Base-by-base conservation (phyloP, 2,329 filamentous ascomycete species). In the Claviceps sp. region DNA sequence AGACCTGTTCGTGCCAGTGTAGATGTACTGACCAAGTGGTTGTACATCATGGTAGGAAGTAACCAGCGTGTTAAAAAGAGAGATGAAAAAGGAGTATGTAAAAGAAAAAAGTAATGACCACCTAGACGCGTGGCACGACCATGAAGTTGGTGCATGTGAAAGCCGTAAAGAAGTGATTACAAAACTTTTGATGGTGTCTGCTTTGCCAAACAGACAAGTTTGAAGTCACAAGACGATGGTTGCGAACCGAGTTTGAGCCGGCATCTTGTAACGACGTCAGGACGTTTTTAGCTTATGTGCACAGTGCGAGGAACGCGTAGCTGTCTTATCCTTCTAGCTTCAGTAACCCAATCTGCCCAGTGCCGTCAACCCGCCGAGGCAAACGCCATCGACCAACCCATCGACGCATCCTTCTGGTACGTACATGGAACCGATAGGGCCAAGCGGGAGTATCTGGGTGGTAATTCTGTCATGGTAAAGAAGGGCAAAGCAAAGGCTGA, bases 401-500 rank as follows among this genome's bases (percentile, higher is more conserved):
- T 46, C 45, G 7, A 37, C 45, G 11, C 48, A 43, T 38, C 20
- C 17, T 17, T 50, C 17, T 37, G 29, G n/a, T 20, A 39, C 34
- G n/a, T 20, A 39, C 34, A 22, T 47, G 43, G 36, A n/a, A 44
- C 14, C 36, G 29, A 50, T 45, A 26, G 7, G 43, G 44, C 36
- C 42, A 36, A 34, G 34, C 23, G 29, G 44, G 38, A 22, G 43
- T 2, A 23, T 23, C 38, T 23, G 23, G 13, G 11, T 7, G 17
- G 22, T 7, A 38, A 23, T 26, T 13, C 43, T 49, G 48, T 47
- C 50, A 77, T 77, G 74, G 72, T 67, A 37, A 77, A 77, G 60
- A 78, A 78, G 61, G 73, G 71, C 36, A 79, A 79, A 57, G 73
- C 68, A 42, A 76, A 76, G 66, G 69, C 66, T 53, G 61, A 68